These are phyloP conservation scores for Kluyveromyces sp. DNA, from an alignment of 1,139 yeast genomes.

Conservation along the genomic window DNA sequence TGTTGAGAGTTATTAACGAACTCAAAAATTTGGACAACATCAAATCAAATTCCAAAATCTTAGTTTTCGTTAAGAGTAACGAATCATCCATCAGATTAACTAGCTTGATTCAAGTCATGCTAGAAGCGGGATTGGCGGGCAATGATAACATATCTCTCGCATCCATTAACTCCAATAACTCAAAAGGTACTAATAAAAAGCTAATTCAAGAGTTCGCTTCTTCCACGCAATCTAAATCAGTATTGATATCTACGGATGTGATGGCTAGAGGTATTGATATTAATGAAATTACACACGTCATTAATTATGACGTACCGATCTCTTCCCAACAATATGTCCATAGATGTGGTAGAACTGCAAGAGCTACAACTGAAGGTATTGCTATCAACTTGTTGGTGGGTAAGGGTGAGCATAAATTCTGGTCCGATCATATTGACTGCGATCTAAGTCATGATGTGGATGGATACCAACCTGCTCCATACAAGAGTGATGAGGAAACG, in stretches of 20 bases:
- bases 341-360: slow-evolving; percentile 93
- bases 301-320: slow-evolving; percentile 85
- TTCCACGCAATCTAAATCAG: slow-evolving; percentile 33
- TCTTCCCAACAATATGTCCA: slow-evolving; percentile 90
- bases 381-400: slow-evolving; percentile 70
- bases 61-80: slow-evolving; percentile 77
- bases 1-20: slow-evolving; percentile 41
- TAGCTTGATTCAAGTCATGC: slow-evolving; percentile 46
- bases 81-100: slow-evolving; percentile 77
- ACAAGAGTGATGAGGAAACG: slow-evolving; percentile 4
- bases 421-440: slow-evolving; percentile 48
- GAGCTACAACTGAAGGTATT: slow-evolving; percentile 73
- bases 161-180: slow-evolving; percentile 45
- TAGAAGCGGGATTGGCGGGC: slow-evolving; percentile 19
- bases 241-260: slow-evolving; percentile 82
- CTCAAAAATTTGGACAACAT: slow-evolving; percentile 24
- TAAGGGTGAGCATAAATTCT: slow-evolving; percentile 59
- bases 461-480: slow-evolving; percentile 14
- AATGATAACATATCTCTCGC: slow-evolving; percentile 21
- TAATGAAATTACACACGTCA: slow-evolving; percentile 58
- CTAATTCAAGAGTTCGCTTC: slow-evolving; percentile 50
- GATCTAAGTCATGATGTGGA: slow-evolving; percentile 31
- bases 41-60: slow-evolving; percentile 29
- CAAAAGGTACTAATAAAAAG: slow-evolving; percentile 39
- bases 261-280: slow-evolving; percentile 94